Evolutionary conservation across 2,329 filamentous ascomycete species (phyloP).

Genomic region (Fusarium graminum): DNA sequence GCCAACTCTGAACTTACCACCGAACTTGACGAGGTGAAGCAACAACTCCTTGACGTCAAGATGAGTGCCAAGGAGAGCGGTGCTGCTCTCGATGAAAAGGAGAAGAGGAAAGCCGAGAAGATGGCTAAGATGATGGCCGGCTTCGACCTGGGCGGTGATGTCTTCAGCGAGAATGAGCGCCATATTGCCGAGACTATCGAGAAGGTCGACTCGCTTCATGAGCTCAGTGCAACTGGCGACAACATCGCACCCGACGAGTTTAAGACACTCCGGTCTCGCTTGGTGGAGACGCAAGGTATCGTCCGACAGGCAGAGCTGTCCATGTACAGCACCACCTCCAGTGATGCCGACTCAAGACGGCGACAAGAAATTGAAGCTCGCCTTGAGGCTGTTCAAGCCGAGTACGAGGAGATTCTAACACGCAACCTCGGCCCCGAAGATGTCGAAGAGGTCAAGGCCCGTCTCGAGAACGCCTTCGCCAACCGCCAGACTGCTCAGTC

Average conservation of each 20-base stretch:
- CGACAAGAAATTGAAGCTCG: constrained; percentile 82
- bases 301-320: constrained; percentile 93
- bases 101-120: constrained; percentile 97
- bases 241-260: constrained; percentile 85
- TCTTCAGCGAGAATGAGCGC: constrained; percentile 93
- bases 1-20: constrained; percentile 92
- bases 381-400: constrained; percentile 78
- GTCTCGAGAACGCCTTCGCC: constrained; percentile 81
- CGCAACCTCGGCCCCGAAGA: constrained; percentile 83
- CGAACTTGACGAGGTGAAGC: constrained; percentile 95
- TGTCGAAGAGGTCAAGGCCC: constrained; percentile 84
- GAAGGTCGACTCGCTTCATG: constrained; percentile 82
- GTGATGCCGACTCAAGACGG: constrained; percentile 74
- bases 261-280: constrained; percentile 78
- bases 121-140: constrained; percentile 99
- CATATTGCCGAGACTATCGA: constrained; percentile 86
- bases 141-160: constrained; percentile 91
- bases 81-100: constrained; percentile 93
- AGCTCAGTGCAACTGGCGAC: constrained; percentile 82
- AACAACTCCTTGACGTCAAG: constrained; percentile 93
- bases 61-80: constrained; percentile 96
- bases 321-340: constrained; percentile 76
- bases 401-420: constrained; percentile 86
- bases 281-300: constrained; percentile 91
- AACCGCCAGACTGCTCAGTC: constrained; percentile 80